Base-by-base conservation (phyloP, 192 early-diverging fungal genomes). In the Linnemannia elongata region DNA sequence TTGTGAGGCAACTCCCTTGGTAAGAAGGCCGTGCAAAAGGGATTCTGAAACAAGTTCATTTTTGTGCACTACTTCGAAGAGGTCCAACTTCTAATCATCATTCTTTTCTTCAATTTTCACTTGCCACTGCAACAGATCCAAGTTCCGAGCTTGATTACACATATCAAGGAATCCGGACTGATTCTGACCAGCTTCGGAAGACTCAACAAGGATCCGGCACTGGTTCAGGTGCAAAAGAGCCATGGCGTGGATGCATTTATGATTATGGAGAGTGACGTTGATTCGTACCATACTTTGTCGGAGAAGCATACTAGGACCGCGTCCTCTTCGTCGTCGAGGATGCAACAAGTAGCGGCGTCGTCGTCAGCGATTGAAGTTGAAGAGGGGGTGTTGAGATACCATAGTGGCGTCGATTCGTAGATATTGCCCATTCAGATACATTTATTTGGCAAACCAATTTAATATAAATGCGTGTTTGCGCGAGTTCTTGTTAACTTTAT, bases 211-310 rank as follows among this genome's bases (percentile, higher is more conserved):
- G 89, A 93, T 66, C 81, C 90, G 24, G 78, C 82, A 22, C 91
- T 92, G 72, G 92, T 96, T 6, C 81, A 82, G 12, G 74, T 94
- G 38, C 99, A 99, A 76, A 95, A 96, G 77, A 75, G 86, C 35
- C 88, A 93, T 81, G 97, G 97, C 18, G 97, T 99, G 27, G 99
- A 99, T 88, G 98, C 97, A 0, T 94, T 96, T 78, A 93, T 99
- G 85, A 88, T 94, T 41, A 70, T 78, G 41, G 72, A 78, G 2
- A 71, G 30, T 24, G 30, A 9, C 24, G 3, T 57, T 24, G 13
- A 24, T 8, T 17, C 35, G 47, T 24, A 33, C n/a, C 69, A 66
- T 38, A 38, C 41, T 10, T 33, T 42, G 41, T 60, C 27, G 45
- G 35, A 36, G n/a, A 52, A 35, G 57, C 45, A 22, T 30, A 60